Conservation (phyloP, 2,329 filamentous ascomycete species). For the Penicillium sp. region DNA sequence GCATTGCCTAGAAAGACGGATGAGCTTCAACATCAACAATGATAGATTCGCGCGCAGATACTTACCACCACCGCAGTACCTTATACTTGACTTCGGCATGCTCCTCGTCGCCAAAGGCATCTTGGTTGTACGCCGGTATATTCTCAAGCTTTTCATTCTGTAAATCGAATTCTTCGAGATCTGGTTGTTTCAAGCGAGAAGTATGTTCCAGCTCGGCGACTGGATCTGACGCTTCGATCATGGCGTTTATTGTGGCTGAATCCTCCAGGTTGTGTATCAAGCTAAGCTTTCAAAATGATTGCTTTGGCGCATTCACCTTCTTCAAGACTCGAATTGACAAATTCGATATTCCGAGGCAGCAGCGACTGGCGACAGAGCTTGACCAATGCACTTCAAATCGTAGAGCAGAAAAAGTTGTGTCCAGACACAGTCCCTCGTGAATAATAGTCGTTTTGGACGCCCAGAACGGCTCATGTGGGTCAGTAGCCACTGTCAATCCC, state of each 20-base stretch:
- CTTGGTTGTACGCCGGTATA: conserved; percentile 21
- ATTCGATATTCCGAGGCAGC: no score
- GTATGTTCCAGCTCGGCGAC: conserved; percentile 3
- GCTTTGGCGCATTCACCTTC: no score
- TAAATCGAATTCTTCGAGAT: background rate
- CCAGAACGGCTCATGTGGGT: conserved; percentile 6
- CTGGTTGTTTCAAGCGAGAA: background rate
- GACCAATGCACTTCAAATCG: no score
- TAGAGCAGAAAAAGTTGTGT: no score
- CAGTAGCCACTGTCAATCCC: background rate
- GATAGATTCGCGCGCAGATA: background rate
- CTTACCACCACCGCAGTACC: conserved; percentile 45
- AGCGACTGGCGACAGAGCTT: no score
- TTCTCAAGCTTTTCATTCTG: conserved; percentile 17
- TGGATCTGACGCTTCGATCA: background rate
- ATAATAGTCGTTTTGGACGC: conserved; percentile 7
- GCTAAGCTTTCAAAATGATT: background rate
- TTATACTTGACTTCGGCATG: conserved; percentile 47
- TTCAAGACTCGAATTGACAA: no score
- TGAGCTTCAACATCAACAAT: background rate
- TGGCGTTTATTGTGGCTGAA: conserved; percentile 5
- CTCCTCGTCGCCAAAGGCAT: conserved; percentile 40
- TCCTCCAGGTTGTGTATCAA: background rate
- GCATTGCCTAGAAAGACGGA: conserved; percentile 31
- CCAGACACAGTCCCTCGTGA: conserved; percentile 7